Evolutionary conservation across 108 stramenopile species (phyloP), one percentile per base, ranked within the genome.

Genomic region (Fistulifera solaris): DNA sequence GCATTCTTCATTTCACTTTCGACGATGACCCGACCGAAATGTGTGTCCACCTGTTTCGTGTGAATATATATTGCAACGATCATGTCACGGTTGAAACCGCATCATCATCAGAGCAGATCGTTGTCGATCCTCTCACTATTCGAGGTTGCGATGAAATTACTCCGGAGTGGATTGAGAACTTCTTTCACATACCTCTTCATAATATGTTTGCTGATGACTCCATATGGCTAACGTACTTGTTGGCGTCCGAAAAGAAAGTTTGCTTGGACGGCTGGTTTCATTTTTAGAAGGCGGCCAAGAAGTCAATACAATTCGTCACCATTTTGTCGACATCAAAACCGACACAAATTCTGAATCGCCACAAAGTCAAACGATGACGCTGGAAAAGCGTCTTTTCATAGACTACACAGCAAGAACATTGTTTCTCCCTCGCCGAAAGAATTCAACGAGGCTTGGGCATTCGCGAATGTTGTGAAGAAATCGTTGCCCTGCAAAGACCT

Each of bases 141-240:
- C 66, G 61, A 56, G 77, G 64, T 19, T 81, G 82, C 41, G 83
- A 80, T 19, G 87, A 88, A 66, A 84, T 88, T 13, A 80, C 78
- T 48, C 87, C 87, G 22, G 16, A 38, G 52, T 88, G 83, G 87
- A 67, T 78, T 41, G 64, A 80, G 35, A 57, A 80, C 56, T 59
- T 69, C 45, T 49, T 66, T 28, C 50, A 70, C 12, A 69, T 82
- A 27, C 87, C 87, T 13, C 62, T 88, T 12, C 54, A 84, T 56
- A 60, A 84, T 38, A 88, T 88, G 87, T 88, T 88, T 78, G 80
- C 80, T 7, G 87, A 88, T 69, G 81, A 88, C 73, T 78, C 76
- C 6, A 24, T 81, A 0, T 88, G 87, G 87, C 49, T 88, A 13
- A 59, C 71, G 0, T 50, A 58, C 28, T 50, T 88, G 1, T 57